Conservation (phyloP, 495 filamentous ascomycete species). For the Aspergillus nidulans region DNA sequence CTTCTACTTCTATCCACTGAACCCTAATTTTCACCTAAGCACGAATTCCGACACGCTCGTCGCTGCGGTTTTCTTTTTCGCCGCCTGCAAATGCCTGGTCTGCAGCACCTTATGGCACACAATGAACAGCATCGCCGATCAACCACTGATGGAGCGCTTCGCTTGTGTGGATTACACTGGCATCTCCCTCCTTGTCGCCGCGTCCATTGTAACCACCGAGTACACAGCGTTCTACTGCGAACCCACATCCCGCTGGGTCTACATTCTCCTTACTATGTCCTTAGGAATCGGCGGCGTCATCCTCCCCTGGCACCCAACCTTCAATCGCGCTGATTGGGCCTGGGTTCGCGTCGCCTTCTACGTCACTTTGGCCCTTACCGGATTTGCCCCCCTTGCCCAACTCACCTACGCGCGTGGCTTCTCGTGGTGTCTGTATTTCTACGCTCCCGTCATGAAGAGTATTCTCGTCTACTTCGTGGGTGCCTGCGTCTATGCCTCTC, state of each 20-base stretch:
- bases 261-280: slow-evolving; percentile 75
- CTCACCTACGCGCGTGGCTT: slow-evolving; percentile 72
- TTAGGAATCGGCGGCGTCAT: slow-evolving; percentile 87
- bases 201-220: slow-evolving; percentile 96
- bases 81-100: slow-evolving; percentile 90
- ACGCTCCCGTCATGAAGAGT: slow-evolving; percentile 82
- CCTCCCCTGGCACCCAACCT: slow-evolving; percentile 92
- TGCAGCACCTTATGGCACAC: slow-evolving; percentile 98
- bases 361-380: slow-evolving; percentile 80
- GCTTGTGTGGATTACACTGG: slow-evolving; percentile 99
- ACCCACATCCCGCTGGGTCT: slow-evolving; percentile 77
- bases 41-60: slow-evolving; percentile 83
- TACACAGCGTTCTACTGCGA: slow-evolving; percentile 99
- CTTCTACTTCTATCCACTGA: slow-evolving; percentile 93
- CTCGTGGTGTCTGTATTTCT: slow-evolving; percentile 75
- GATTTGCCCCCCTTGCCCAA: slow-evolving; percentile 84
- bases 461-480: slow-evolving; percentile 80
- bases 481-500: slow-evolving; percentile 84
- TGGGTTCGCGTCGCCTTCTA: slow-evolving; percentile 94
- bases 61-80: slow-evolving; percentile 93
- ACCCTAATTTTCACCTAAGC: slow-evolving; percentile 78
- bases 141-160: slow-evolving; percentile 86
- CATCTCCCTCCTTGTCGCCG: slow-evolving; percentile 92
- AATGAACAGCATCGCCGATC: slow-evolving; percentile 91
- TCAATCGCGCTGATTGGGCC: slow-evolving; percentile 88